phyloP scores from a whole-genome alignment of 2,329 filamentous ascomycete species.

The Hirsutella rhossiliensis region DNA sequence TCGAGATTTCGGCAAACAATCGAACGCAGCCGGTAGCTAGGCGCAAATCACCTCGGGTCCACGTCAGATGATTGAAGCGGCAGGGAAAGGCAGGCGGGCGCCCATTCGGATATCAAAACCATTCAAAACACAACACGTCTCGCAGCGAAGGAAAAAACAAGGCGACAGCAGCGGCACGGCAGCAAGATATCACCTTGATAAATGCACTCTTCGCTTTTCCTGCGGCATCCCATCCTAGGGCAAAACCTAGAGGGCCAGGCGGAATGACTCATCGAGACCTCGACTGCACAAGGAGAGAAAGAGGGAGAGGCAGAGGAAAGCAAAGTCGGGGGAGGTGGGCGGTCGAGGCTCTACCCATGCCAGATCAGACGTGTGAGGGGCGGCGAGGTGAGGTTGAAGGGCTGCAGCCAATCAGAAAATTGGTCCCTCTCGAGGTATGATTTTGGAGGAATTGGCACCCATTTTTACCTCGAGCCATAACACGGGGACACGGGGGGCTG shows the following conservation, averaged over 20 bases:
- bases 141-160: background rate
- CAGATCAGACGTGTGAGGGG: constrained; percentile 17
- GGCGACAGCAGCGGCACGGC: background rate
- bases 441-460: constrained; percentile 20
- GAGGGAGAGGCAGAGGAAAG: constrained; percentile 6
- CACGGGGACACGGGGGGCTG: constrained; percentile 1
- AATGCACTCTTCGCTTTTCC: background rate
- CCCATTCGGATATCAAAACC: constrained; percentile 16
- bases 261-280: constrained; percentile 18
- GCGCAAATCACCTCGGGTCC: constrained; percentile 1
- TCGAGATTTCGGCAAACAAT: constrained; percentile 5
- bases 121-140: constrained; percentile 7
- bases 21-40: constrained; percentile 8
- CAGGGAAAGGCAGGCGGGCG: constrained; percentile 3
- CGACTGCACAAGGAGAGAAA: constrained; percentile 12
- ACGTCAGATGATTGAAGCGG: background rate
- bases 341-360: constrained; percentile 9
- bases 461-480: constrained; percentile 18
- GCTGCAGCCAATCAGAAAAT: constrained; percentile 26
- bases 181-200: background rate
- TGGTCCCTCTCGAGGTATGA: constrained; percentile 20
- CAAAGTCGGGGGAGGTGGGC: constrained; percentile 8
- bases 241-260: background rate
- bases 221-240: background rate
- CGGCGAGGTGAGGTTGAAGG: constrained; percentile 18